phyloP scores from a whole-genome alignment of 1,284 basidiomycete species.

The Ceratobasidium sp. region DNA sequence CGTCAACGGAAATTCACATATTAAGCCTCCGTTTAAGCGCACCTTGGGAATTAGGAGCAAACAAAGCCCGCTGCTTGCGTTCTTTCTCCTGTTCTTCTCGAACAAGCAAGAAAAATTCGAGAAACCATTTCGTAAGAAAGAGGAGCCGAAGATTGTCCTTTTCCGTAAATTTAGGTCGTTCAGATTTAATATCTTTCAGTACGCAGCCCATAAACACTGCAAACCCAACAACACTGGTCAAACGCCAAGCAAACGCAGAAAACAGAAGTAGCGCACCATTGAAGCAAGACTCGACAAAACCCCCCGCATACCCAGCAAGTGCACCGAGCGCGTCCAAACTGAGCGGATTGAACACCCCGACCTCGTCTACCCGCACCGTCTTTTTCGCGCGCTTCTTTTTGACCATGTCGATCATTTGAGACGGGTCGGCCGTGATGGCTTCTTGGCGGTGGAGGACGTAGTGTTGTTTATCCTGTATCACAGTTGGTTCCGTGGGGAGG shows the following conservation, averaged over 20 bases:
- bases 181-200: slow-evolving; percentile 92
- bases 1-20: slow-evolving; percentile 49
- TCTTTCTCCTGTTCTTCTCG: slow-evolving; percentile 50
- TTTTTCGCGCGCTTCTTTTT: slow-evolving; percentile 78
- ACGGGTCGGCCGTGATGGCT: slow-evolving; percentile 81
- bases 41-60: slow-evolving; percentile 59
- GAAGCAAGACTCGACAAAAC: slow-evolving; percentile 85
- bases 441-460: slow-evolving; percentile 85
- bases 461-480: slow-evolving; percentile 57
- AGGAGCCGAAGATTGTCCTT: slow-evolving; percentile 90
- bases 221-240: slow-evolving; percentile 10
- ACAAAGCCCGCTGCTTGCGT: slow-evolving; percentile 38
- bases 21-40: slow-evolving; percentile 43
- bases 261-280: slow-evolving; percentile 72
- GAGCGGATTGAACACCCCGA: slow-evolving; percentile 79
- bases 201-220: slow-evolving; percentile 85
- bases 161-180: slow-evolving; percentile 88
- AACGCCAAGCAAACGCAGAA: background rate
- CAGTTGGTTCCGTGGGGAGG: background rate
- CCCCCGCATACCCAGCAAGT: slow-evolving; percentile 75
- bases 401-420: slow-evolving; percentile 79
- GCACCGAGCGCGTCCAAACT: slow-evolving; percentile 76
- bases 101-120: slow-evolving; percentile 85
- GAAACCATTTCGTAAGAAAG: slow-evolving; percentile 87
- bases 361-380: slow-evolving; percentile 71